Evolutionary conservation across 108 stramenopile genomes (phyloP), one percentile per base, ranked within the genome.

Genomic region (Aurantiochytrium sp.): DNA sequence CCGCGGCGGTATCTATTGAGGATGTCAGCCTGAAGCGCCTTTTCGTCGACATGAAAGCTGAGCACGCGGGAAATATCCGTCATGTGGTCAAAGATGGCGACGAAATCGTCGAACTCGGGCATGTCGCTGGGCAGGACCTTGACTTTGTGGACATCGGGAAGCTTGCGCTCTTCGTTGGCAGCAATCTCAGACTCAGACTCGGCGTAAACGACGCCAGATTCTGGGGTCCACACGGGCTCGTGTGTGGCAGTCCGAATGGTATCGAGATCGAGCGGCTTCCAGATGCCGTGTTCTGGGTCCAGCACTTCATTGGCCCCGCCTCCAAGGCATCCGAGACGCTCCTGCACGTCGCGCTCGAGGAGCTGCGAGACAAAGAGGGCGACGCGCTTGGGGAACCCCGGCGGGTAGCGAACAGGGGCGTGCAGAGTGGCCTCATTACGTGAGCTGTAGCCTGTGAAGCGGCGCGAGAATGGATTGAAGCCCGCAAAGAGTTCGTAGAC

Each of bases 401-500:
- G 44, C 8, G 93, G 92, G 53, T 90, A 93, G 88, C 87, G 92
- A 45, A n/a, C 90, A 51, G 53, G 92, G 71, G 29, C 92, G 72
- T 29, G 90, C 44, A 83, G 87, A 19, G 28, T 92, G 51, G 49
- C 76, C 51, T 83, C 76, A 73, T 29, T 93, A n/a, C 42, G 91
- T 87, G 29, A 88, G 58, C n/a, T 71, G 64, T 44, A 90, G 44
- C 69, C 91, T 87, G 49, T 91, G 28, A 21, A 90, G 64, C 47
- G 91, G 91, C 35, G 91, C 49, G 59, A 92, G 89, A 93, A 93
- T 23, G 93, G 93, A 6, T 91, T 76, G 53, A 21, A 88, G 44
- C 93, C 93, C 43, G 92, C 91, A 5, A 93, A 91, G 64, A 93
- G 44, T 69, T 93, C 92, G 92, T 59, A 93, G 16, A 83, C 57